Evolutionary conservation across 1,139 yeast species (phyloP), one percentile per base, ranked within the genome.

Genomic region (Suhomyces maxii): DNA sequence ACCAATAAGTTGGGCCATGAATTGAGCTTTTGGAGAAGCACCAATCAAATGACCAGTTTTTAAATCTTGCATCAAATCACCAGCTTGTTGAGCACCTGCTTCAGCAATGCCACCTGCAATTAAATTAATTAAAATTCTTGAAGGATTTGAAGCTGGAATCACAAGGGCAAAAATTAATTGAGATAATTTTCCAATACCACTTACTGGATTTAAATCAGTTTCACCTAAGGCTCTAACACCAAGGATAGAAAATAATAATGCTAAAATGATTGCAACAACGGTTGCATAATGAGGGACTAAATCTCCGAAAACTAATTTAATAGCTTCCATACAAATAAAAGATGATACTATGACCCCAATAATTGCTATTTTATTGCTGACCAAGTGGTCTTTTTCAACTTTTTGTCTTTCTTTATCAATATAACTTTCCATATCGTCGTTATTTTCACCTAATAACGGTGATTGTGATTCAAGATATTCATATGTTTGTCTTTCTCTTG

Each of bases 21-120:
- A 91, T 66, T 93, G 99, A 2, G 96, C 96, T 49, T 77, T 78
- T 23, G 97, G 97, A 0, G 96, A 86, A 0, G 98, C 98, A 9
- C 96, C 96, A 5, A 93, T 62, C 42, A 93, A 66, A 65, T 89
- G 95, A 0, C 99, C 98, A 0, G 99, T 91, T 63, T 93, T 93
- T 56, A 91, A 74, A 66, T 93, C 99, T 71, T 93, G 98, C 96
- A 91, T 89, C 60, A 93, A 73, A 67, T 93, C 99, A 12, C 99
- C 99, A 1, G 98, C 97, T 66, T 93, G 99, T 66, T 93, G 98
- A 2, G 99, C 97, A 7, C 99, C 98, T 1, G 99, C 98, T 67
- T 93, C 99, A 1, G 98, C 95, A 32, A 93, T 84, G 7, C 97
- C 98, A 12, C 99, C 99, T 3, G 98, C 97, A 3, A 93, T 85